Conservation (phyloP, 2,329 filamentous ascomycete genomes). For the Claviceps quebecensis region DNA sequence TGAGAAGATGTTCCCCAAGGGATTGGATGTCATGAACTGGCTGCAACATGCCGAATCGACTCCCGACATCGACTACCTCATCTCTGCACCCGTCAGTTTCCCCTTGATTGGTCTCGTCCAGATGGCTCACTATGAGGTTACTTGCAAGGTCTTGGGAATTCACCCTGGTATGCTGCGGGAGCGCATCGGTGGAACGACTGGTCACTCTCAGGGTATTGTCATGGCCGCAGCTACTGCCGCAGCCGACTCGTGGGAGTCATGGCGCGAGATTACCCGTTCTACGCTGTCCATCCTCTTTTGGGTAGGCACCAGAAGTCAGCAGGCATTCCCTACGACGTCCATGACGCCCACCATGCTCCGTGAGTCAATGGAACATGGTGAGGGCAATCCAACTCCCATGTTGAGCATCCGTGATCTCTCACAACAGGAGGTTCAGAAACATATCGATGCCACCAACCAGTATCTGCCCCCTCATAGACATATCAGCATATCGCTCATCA, state of each 20-base stretch:
- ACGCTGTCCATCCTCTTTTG: constrained; percentile 92
- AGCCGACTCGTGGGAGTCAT: constrained; percentile 86
- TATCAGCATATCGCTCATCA: constrained; percentile 88
- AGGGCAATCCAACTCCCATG: constrained; percentile 95
- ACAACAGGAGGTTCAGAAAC: constrained; percentile 77
- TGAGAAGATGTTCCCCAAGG: constrained; percentile 93
- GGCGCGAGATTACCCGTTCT: constrained; percentile 62
- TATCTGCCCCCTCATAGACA: constrained; percentile 87
- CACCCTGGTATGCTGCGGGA: constrained; percentile 81
- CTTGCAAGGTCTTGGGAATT: constrained; percentile 79
- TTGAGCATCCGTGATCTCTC: constrained; percentile 91
- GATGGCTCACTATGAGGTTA: constrained; percentile 87
- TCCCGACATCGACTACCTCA: constrained; percentile 85
- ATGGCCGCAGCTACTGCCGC: constrained; percentile 85
- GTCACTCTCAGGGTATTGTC: constrained; percentile 92
- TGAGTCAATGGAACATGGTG: constrained; percentile 85
- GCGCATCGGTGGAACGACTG: constrained; percentile 74
- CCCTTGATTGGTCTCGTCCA: constrained; percentile 93
- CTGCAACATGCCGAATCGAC: constrained; percentile 78
- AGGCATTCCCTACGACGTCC: constrained; percentile 91
- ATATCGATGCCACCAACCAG: constrained; percentile 93
- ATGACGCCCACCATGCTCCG: constrained; percentile 80
- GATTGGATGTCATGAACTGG: constrained; percentile 91
- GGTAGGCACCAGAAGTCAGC: constrained; percentile 94
- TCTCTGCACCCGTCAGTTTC: constrained; percentile 89